Conservation (phyloP, 345 rosid genomes). For the Hibiscus trionum region DNA sequence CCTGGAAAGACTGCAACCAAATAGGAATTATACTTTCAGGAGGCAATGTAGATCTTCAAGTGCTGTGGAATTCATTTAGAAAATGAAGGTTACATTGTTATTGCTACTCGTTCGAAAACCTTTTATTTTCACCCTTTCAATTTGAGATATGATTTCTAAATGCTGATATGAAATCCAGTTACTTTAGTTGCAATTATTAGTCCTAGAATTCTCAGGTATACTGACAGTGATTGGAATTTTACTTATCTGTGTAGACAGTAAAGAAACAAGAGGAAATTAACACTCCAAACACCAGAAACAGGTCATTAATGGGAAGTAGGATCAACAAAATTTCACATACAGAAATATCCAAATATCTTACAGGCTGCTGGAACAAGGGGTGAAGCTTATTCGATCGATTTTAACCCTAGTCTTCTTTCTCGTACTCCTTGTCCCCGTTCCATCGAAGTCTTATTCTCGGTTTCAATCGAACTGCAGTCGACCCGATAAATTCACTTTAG, state of each 20-base stretch:
- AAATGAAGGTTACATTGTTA: conserved; percentile 13
- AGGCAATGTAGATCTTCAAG: conserved; percentile 74
- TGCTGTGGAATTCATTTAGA: conserved; percentile 57
- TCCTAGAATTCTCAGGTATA: not conserved
- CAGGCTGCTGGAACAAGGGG: not conserved
- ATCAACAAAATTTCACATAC: not conserved
- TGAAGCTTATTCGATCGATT: too few relatives aligned
- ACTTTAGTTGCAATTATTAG: not conserved
- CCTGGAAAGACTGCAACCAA: conserved; percentile 45
- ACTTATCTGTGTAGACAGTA: too few relatives aligned
- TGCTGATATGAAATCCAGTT: not conserved
- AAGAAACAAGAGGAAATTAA: not conserved
- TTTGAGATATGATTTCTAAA: not conserved
- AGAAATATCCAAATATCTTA: not conserved
- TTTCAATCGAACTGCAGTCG: not conserved
- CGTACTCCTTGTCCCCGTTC: conserved; percentile 21
- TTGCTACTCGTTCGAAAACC: not conserved
- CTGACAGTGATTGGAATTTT: not conserved
- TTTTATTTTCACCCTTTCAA: not conserved
- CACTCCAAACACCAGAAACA: not conserved
- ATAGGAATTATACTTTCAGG: conserved; percentile 70
- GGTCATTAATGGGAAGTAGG: not conserved
- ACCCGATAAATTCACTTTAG: not conserved
- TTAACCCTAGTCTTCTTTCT: not conserved
- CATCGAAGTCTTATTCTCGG: not conserved